Evolutionary conservation across 495 filamentous ascomycete genomes (phyloP), one percentile per base, ranked within the genome.

Genomic region (Daldinia childiae): DNA sequence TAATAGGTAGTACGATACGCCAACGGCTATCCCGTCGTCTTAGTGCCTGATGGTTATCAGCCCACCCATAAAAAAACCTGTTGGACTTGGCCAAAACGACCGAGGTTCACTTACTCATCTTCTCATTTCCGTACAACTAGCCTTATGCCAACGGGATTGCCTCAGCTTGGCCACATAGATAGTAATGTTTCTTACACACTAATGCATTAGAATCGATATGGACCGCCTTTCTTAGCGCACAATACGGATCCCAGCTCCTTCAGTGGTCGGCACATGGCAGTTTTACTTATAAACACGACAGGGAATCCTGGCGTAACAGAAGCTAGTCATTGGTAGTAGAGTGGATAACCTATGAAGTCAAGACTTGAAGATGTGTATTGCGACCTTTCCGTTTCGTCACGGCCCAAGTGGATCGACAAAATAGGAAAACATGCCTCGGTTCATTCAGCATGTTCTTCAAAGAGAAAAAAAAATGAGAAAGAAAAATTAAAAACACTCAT

Each of bases 321-420:
- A 17, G 55, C 30, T 34, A 38, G 19, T 21, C 5, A 11, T 38
- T 58, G n/a, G 55, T 38, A 36, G 29, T 39, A 3, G 1, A 24
- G 30, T 24, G 43, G 7, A 41, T 24, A 56, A 36, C 39, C 58
- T 66, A 66, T 71, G 68, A 65, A 66, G 58, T 66, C 57, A 55
- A 62, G 15, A 32, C 50, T 48, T 8, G 36, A 30, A 51, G 29
- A 60, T 58, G 51, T 32, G 43, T 38, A 24, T 36, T 58, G 54
- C 45, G 43, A 69, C 54, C 15, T 55, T 59, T 59, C 60, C 41
- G 66, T 64, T 60, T 69, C 55, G 66, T 59, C 66, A 45, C 58
- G 60, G 58, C n/a, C 56, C 15, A 21, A 71, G 69, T 67, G 69
- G 69, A 72, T 36, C 69, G 26, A 12, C 26, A 26, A 26, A 15